Conservation (phyloP, 805 yeast species). For the Nakazawaea laoshanensis region DNA sequence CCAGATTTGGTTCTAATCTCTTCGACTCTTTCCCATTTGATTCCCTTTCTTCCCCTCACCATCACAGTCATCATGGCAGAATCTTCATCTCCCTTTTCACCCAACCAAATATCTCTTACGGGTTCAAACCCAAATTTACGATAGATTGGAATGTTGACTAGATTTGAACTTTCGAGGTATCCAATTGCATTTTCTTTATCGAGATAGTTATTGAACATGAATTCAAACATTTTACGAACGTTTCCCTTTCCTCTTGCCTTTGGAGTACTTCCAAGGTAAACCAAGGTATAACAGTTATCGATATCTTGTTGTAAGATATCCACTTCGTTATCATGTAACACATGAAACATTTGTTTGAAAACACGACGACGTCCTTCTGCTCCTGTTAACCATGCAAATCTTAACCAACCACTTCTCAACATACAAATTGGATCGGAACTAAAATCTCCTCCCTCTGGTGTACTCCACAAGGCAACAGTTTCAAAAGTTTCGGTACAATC, state of each 20-base stretch:
- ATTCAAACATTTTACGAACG: constrained; percentile 38
- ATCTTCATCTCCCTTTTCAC: constrained; percentile 18
- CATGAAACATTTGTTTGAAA: constrained; percentile 40
- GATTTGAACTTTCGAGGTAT: constrained; percentile 42
- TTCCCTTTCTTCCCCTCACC: constrained; percentile 27
- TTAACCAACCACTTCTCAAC: constrained; percentile 44
- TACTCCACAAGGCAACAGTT: constrained; percentile 48
- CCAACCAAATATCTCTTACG: constrained; percentile 37
- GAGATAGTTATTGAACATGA: constrained; percentile 35
- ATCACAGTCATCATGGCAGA: constrained; percentile 28
- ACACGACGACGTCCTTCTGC: constrained; percentile 39
- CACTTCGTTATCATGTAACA: constrained; percentile 39
- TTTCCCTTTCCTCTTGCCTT: constrained; percentile 51
- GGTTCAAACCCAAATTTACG: constrained; percentile 41
- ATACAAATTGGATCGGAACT: constrained; percentile 34
- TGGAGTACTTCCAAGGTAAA: constrained; percentile 26
- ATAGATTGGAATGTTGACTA: constrained; percentile 42
- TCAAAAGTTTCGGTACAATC: constrained; percentile 30
- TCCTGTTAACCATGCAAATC: constrained; percentile 40
- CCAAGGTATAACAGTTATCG: constrained; percentile 25
- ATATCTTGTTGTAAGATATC: constrained; percentile 33
- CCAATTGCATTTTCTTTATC: constrained; percentile 31
- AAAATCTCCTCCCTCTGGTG: constrained; percentile 28
- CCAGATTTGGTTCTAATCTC: constrained; percentile 9
- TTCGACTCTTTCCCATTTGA: constrained; percentile 19